Conservation (phyloP, 164 flowering plant genomes). For the Vitis rupestris region DNA sequence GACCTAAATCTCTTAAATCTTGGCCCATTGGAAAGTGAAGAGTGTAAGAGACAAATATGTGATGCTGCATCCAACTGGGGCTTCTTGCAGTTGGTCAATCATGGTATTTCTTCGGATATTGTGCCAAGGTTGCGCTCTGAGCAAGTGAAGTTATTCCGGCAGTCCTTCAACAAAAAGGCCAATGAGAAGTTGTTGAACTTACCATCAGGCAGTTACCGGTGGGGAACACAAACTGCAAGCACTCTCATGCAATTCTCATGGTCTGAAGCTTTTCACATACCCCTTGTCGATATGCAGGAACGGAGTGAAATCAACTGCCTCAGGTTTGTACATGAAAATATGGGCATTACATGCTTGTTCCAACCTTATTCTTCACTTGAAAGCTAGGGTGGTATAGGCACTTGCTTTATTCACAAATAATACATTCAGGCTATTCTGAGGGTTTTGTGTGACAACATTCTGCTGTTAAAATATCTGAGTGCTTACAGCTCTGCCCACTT, state of each 20-base stretch:
- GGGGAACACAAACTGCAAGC: slow-evolving; percentile 70
- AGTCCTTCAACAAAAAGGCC: slow-evolving; percentile 48
- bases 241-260: slow-evolving; percentile 52
- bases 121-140: slow-evolving; percentile 45
- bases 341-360: too few species aligned
- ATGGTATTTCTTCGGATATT: slow-evolving; percentile 54
- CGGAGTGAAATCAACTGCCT: slow-evolving; percentile 24
- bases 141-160: slow-evolving; percentile 49
- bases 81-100: slow-evolving; percentile 71
- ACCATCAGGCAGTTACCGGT: slow-evolving; percentile 53
- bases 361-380: too few species aligned
- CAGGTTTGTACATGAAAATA: slow-evolving; percentile 33
- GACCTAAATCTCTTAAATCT: slow-evolving; percentile 38
- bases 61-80: slow-evolving; percentile 75
- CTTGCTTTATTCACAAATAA: too few species aligned
- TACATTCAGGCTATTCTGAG: too few species aligned
- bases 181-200: slow-evolving; percentile 29
- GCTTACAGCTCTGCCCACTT: too few species aligned
- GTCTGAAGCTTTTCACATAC: slow-evolving; percentile 84
- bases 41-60: slow-evolving; percentile 49
- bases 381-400: too few species aligned
- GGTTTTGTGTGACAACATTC: too few species aligned
- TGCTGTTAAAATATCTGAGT: too few species aligned
- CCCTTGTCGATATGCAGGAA: slow-evolving; percentile 32
- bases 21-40: slow-evolving; percentile 24